A percentile compares a stretch with the other conserved stretches of the same genome.
phyloP scores from a whole-genome alignment of 495 filamentous ascomycete genomes.

The Filosporella fistucella region DNA sequence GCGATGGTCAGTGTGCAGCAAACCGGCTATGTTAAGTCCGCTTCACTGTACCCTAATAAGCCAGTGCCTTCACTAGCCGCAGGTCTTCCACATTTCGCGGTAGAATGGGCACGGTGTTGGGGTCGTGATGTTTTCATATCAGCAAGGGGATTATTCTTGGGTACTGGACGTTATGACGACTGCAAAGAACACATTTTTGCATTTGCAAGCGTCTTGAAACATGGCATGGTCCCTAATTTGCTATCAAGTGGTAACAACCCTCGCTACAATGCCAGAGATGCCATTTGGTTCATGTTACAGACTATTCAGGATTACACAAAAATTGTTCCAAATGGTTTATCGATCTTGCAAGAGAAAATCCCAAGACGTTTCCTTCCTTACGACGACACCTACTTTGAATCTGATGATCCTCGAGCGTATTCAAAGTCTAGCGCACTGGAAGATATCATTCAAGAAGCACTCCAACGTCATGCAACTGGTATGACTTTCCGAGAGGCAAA shows the following conservation, averaged over 20 bases:
- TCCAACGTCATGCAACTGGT: slow-evolving; percentile 86
- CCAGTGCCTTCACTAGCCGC: slow-evolving; percentile 84
- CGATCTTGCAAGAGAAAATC: slow-evolving; percentile 71
- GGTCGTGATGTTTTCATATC: slow-evolving; percentile 97
- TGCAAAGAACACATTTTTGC: slow-evolving; percentile 92
- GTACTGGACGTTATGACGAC: slow-evolving; percentile 81
- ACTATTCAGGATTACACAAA: slow-evolving; percentile 88
- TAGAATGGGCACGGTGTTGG: slow-evolving; percentile 95
- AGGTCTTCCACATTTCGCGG: slow-evolving; percentile 91
- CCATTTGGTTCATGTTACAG: slow-evolving; percentile 96
- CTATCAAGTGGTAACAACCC: slow-evolving; percentile 81
- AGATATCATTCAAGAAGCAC: slow-evolving; percentile 87
- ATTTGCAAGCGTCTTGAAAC: slow-evolving; percentile 94
- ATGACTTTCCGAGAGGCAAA: slow-evolving; percentile 93
- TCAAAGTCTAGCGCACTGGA: slow-evolving; percentile 73
- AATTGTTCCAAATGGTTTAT: slow-evolving; percentile 73
- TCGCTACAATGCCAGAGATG: slow-evolving; percentile 94
- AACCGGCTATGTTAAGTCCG: slow-evolving; percentile 82
- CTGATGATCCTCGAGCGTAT: slow-evolving; percentile 80
- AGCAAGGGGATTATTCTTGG: slow-evolving; percentile 81
- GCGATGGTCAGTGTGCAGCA: slow-evolving; percentile 88
- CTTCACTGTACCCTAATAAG: slow-evolving; percentile 83
- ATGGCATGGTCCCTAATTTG: slow-evolving; percentile 98
- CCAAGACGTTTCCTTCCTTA: slow-evolving; percentile 90
- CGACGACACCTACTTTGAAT: slow-evolving; percentile 86